Evolutionary conservation across 2,329 filamentous ascomycete species (phyloP).

Genomic region (Penicillium sp.): DNA sequence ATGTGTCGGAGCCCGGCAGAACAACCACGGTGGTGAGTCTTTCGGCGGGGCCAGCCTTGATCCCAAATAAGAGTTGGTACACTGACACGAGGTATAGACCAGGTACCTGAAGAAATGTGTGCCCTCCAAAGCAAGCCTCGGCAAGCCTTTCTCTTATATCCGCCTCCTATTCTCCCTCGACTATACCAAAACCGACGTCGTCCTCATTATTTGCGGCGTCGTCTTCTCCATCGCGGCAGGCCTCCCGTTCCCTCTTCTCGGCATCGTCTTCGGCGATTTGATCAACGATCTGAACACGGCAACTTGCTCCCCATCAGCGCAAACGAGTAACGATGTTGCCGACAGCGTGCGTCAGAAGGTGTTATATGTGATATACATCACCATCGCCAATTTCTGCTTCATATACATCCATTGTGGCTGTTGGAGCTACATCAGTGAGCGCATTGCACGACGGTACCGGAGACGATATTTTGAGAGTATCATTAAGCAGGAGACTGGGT

Average conservation of each 20-base stretch:
- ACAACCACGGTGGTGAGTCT: constrained; percentile 1
- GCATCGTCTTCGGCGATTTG: constrained; percentile 44
- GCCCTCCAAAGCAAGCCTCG: constrained; percentile 15
- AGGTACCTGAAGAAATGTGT: constrained; percentile 19
- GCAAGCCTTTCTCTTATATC: constrained; percentile 27
- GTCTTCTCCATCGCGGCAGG: constrained; percentile 40
- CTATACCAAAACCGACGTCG: constrained; percentile 31
- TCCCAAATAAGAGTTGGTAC: background rate
- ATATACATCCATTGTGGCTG: constrained; percentile 66
- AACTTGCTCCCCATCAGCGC: constrained; percentile 25
- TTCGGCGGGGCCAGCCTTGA: background rate
- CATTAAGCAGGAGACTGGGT: constrained; percentile 63
- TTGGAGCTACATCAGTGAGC: constrained; percentile 65
- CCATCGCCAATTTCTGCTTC: constrained; percentile 62
- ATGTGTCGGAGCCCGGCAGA: background rate
- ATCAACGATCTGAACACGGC: constrained; percentile 41
- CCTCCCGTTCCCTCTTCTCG: constrained; percentile 43
- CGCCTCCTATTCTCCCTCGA: constrained; percentile 32
- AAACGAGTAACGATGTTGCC: constrained; percentile 12
- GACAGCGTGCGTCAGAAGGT: constrained; percentile 51
- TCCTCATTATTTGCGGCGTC: constrained; percentile 31
- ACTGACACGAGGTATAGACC: constrained; percentile 6
- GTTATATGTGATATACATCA: constrained; percentile 63
- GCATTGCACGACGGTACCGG: constrained; percentile 64
- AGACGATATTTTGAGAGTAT: constrained; percentile 61